Conservation (phyloP, 176 grass and related monocot genomes). For the barley (Hordeum vulgare) region DNA sequence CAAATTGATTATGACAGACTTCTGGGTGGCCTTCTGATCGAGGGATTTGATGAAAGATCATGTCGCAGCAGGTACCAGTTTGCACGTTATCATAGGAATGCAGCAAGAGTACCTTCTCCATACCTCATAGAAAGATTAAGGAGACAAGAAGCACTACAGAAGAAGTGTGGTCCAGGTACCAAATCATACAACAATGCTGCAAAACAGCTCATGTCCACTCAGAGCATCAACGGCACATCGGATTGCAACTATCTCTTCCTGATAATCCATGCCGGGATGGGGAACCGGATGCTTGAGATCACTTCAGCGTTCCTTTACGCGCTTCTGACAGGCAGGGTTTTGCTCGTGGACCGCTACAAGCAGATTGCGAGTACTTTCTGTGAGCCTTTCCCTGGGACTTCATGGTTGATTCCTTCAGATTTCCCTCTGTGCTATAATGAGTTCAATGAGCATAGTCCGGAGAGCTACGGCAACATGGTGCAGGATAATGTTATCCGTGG, state of each 20-base stretch:
- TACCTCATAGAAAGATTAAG: constrained; percentile 68
- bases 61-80: constrained; percentile 75
- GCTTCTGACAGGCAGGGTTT: constrained; percentile 52
- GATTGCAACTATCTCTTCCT: constrained; percentile 67
- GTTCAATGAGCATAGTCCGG: constrained; percentile 21
- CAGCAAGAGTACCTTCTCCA: constrained; percentile 37
- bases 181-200: constrained; percentile 46
- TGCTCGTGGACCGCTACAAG: constrained; percentile 59
- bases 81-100: constrained; percentile 46
- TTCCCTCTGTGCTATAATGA: constrained; percentile 49
- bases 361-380: constrained; percentile 66
- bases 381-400: constrained; percentile 67
- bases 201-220: constrained; percentile 35
- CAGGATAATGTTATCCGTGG: constrained; percentile 33
- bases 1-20: constrained; percentile 42
- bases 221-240: constrained; percentile 20
- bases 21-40: constrained; percentile 56
- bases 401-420: constrained; percentile 66
- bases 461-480: constrained; percentile 67
- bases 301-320: constrained; percentile 66
- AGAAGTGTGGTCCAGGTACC: constrained; percentile 61
- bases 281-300: constrained; percentile 65
- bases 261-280: constrained; percentile 52
- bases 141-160: constrained; percentile 66
- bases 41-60: constrained; percentile 60